Conservation (phyloP, 2,329 filamentous ascomycete genomes). For the Cylindrodendrum hubeiense region DNA sequence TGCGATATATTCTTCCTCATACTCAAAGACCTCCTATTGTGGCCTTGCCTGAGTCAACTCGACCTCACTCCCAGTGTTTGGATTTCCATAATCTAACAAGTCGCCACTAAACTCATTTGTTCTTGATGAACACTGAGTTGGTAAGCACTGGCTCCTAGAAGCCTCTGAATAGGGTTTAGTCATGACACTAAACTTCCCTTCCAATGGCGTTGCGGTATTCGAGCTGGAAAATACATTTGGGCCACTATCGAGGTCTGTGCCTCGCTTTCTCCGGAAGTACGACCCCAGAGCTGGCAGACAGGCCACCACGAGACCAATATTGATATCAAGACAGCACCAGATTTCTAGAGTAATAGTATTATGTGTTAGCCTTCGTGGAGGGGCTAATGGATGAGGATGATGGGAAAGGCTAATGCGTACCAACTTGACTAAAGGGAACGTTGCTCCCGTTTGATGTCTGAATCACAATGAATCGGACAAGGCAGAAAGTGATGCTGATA, state of each 20-base stretch:
- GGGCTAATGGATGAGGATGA: neutral
- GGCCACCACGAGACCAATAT: conserved; percentile 31
- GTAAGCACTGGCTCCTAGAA: neutral
- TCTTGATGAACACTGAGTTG: neutral
- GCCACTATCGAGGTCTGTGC: neutral
- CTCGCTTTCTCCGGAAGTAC: conserved; percentile 28
- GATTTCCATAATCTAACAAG: neutral
- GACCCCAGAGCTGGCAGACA: conserved; percentile 32
- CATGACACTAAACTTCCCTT: neutral
- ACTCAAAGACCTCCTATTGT: too few relatives aligned
- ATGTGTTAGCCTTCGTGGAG: neutral
- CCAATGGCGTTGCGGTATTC: neutral
- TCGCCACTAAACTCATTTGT: neutral
- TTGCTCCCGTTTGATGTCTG: neutral
- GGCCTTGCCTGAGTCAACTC: neutral
- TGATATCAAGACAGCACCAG: conserved; percentile 30
- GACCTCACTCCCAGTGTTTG: neutral
- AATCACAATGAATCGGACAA: neutral
- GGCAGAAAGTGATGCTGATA: neutral
- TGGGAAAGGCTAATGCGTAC: neutral
- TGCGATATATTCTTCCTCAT: too few relatives aligned
- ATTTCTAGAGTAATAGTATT: neutral
- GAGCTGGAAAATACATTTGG: neutral
- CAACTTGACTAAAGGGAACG: neutral
- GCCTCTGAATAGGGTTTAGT: neutral